Evolutionary conservation across 768 basidiomycete species (phyloP), one percentile per base, ranked within the genome.

Genomic region (Panus rudis): DNA sequence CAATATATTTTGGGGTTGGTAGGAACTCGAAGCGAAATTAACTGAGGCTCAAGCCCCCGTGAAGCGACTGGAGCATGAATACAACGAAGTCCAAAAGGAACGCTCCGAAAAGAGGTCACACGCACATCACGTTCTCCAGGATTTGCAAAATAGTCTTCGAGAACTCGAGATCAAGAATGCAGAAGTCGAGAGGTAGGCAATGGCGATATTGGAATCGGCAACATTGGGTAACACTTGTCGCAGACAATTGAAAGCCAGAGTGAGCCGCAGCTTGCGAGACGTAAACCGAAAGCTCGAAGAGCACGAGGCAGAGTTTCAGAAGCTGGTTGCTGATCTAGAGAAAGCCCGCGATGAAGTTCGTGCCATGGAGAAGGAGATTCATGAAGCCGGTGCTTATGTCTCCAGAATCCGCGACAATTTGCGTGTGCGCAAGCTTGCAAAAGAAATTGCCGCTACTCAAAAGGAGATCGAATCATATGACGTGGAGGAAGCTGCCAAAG

Each of bases 401-500:
- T 75, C 81, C 20, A 86, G 82, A 60, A 62, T 90, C 42, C 77
- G 84, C 48, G 87, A 92, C 59, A 99, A 97, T 60, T 66, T 91
- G 34, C 78, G 86, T 4, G 78, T 89, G 42, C 72, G 90, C 45
- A 75, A 76, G 54, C 68, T 90, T 19, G 69, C 72, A 43, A 67
- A 70, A 35, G 78, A 89, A 42, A 84, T 96, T 22, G 68, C 66
- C 22, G 68, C 69, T 1, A 79, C 81, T 6, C 78, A 88, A 56
- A 69, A 66, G 10, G 73, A 92, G 61, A 84, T 96, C 42, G 80
- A 81, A 35, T 65, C 69, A 5, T 72, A 78, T 46, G 88, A 97
- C 62, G 75, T 97, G 65, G 91, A 93, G 51, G 81, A 79, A 48
- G 89, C 91, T 16, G 84, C 83, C 16, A 86, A 79, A 58, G 87